Evolutionary conservation across 176 grass and related monocot species (phyloP).

Genomic region (Microstegium vimineum): DNA sequence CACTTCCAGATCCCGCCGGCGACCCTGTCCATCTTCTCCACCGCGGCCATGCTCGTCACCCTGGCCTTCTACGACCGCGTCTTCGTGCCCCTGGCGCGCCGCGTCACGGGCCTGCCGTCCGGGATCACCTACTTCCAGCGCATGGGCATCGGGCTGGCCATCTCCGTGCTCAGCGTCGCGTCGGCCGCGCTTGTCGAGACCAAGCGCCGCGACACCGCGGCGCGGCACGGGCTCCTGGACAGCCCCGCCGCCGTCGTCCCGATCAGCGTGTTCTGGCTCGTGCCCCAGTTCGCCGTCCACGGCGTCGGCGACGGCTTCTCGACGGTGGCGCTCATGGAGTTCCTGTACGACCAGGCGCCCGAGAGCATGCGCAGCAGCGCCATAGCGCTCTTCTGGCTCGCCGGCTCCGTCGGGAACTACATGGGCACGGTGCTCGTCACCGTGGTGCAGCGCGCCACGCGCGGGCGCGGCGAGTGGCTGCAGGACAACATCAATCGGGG

Average conservation of each 20-base stretch:
- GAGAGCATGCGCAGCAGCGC: slow-evolving; percentile 89
- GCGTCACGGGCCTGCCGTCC: slow-evolving; percentile 35
- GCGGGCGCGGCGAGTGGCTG: slow-evolving; percentile 59
- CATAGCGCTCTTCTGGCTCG: slow-evolving; percentile 66
- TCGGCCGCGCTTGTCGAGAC: slow-evolving; percentile 57
- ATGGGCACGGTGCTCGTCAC: slow-evolving; percentile 61
- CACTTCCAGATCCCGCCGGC: neutral
- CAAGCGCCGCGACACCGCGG: slow-evolving; percentile 33
- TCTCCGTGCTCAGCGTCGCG: slow-evolving; percentile 40
- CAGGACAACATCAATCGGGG: slow-evolving; percentile 84
- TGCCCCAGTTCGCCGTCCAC: slow-evolving; percentile 71
- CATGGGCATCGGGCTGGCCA: slow-evolving; percentile 54
- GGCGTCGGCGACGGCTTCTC: slow-evolving; percentile 55
- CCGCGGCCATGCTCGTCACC: slow-evolving; percentile 20
- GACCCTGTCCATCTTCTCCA: slow-evolving; percentile 50
- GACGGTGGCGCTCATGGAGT: slow-evolving; percentile 72
- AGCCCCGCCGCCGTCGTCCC: slow-evolving; percentile 17
- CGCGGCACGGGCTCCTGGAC: slow-evolving; percentile 43
- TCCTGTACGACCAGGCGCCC: slow-evolving; percentile 76
- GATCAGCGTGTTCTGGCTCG: slow-evolving; percentile 78
- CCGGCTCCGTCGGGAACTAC: slow-evolving; percentile 60
- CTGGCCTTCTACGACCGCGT: slow-evolving; percentile 56
- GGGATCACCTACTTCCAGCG: slow-evolving; percentile 73
- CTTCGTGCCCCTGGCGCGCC: slow-evolving; percentile 52
- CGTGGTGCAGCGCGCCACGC: slow-evolving; percentile 49